Evolutionary conservation across 177 flowering plant species (phyloP).

Genomic region (Vitis hybrid): DNA sequence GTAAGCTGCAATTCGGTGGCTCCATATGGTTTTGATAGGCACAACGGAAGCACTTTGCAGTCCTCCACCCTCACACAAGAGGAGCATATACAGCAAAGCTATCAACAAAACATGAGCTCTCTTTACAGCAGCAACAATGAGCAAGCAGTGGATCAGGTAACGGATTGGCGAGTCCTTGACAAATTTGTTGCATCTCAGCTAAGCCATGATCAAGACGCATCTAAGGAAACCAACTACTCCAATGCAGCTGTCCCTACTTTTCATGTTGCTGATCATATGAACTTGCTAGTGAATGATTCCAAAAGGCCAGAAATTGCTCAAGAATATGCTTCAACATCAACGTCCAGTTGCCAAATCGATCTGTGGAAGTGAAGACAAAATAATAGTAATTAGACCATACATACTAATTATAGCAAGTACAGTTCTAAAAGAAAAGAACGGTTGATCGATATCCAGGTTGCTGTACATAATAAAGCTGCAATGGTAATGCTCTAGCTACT

Average conservation of each 20-base stretch:
- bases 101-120: constrained; percentile 38
- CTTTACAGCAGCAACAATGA: constrained; percentile 34
- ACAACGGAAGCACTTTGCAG: constrained; percentile 35
- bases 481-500: constrained; percentile 14
- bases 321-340: constrained; percentile 56
- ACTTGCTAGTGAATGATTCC: constrained; percentile 25
- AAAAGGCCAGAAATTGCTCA: constrained; percentile 38
- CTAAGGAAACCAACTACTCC: constrained; percentile 42
- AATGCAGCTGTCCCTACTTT: constrained; percentile 18
- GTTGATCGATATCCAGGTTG: constrained; percentile 21
- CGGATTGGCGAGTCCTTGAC: constrained; percentile 87
- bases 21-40: constrained; percentile 35
- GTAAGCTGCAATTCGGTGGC: constrained; percentile 30
- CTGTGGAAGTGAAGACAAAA: constrained; percentile 67
- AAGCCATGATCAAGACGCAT: constrained; percentile 60
- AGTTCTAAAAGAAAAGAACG: constrained; percentile 10
- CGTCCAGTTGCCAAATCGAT: constrained; percentile 71
- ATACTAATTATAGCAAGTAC: constrained; percentile 41
- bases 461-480: constrained; percentile 67
- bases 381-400: constrained; percentile 9
- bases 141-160: constrained; percentile 61
- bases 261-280: constrained; percentile 36
- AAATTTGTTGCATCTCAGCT: constrained; percentile 94
- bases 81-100: constrained; percentile 38
- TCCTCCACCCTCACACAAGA: constrained; percentile 44